These are phyloP conservation scores for Hypomontagnella submonticulosa DNA, from an alignment of 495 filamentous ascomycete genomes.

Conservation along the genomic window DNA sequence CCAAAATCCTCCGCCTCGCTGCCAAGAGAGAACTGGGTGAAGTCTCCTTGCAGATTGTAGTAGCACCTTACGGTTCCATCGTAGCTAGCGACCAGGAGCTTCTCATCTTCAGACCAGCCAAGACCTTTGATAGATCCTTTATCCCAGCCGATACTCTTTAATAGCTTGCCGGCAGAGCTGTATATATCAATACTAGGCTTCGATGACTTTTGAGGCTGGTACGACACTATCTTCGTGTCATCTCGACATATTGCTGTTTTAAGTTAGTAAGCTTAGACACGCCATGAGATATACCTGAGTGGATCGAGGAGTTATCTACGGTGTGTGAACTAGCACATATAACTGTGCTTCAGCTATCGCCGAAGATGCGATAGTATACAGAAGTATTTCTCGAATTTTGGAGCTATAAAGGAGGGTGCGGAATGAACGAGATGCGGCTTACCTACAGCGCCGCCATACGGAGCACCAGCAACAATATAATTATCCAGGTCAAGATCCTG, in stretches of 20 bases:
- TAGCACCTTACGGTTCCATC: conserved; percentile 94
- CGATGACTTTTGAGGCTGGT: conserved; percentile 73
- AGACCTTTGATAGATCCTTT: conserved; percentile 88
- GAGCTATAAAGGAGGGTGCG: neutral
- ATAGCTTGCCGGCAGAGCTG: conserved; percentile 87
- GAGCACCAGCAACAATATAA: conserved; percentile 90
- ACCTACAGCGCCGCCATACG: conserved; percentile 95
- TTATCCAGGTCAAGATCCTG: conserved; percentile 93
- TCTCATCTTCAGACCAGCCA: conserved; percentile 98
- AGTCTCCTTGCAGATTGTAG: conserved; percentile 90
- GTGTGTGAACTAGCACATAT: conserved; percentile 4
- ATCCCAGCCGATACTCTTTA: conserved; percentile 80
- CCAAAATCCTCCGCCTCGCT: conserved; percentile 89
- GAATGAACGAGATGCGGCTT: conserved; percentile 47
- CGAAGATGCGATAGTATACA: conserved; percentile 4
- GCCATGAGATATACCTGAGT: neutral
- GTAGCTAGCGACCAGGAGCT: conserved; percentile 84
- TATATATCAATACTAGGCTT: conserved; percentile 95
- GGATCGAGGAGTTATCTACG: neutral
- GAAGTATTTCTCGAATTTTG: neutral
- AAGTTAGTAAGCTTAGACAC: conserved; percentile 34
- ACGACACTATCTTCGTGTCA: conserved; percentile 82
- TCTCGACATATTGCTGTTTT: conserved; percentile 84
- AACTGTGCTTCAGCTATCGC: neutral
- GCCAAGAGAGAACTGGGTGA: conserved; percentile 94